phyloP scores from a whole-genome alignment of 345 rosid genomes.

The Erodium maritimum region DNA sequence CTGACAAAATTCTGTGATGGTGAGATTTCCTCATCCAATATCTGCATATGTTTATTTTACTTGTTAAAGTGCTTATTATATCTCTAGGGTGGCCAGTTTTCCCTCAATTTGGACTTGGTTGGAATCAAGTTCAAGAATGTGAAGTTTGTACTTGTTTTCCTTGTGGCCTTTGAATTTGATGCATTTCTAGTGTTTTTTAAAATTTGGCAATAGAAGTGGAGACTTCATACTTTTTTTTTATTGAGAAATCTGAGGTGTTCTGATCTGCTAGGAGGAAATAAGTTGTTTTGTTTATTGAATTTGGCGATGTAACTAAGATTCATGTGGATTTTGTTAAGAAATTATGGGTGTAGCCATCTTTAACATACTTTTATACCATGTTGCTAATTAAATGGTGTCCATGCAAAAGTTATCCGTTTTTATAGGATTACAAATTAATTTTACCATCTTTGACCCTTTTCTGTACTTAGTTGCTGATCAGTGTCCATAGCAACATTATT shows the following conservation, averaged over 20 bases:
- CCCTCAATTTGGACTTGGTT: background rate
- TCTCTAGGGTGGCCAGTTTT: background rate
- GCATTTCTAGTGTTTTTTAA: background rate
- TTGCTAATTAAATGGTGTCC: background rate
- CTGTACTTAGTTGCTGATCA: too few relatives aligned
- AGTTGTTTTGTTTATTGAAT: background rate
- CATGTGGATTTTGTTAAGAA: background rate
- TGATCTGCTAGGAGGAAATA: background rate
- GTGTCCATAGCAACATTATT: too few relatives aligned
- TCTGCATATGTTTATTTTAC: background rate
- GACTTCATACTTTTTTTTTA: too few relatives aligned
- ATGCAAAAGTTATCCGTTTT: too few relatives aligned
- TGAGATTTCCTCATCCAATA: slow-evolving; percentile 8
- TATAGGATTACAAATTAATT: too few relatives aligned
- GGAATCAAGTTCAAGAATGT: background rate
- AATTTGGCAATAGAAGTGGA: background rate
- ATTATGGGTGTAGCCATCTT: background rate
- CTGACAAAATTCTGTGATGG: slow-evolving; percentile 27
- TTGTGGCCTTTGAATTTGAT: background rate
- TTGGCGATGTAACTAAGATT: background rate
- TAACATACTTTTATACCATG: background rate
- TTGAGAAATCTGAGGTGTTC: background rate
- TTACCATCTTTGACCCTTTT: too few relatives aligned
- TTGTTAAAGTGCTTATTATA: background rate
- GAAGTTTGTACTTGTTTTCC: background rate